These are phyloP conservation scores for Tylopilus cervinicoccineus DNA, from an alignment of 768 basidiomycete species.

Conservation along the genomic window DNA sequence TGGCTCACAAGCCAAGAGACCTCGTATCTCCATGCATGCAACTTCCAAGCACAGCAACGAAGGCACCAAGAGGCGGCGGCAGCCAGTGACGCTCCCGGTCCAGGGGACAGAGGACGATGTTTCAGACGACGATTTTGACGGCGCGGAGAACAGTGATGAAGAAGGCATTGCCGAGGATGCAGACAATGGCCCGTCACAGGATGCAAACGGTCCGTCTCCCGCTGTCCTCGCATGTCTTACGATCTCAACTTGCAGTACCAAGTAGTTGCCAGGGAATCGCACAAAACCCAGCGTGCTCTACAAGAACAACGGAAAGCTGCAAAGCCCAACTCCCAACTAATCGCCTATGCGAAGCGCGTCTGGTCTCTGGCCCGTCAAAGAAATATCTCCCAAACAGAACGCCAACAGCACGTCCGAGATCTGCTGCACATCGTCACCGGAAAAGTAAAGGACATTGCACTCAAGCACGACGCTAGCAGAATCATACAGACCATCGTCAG, in stretches of 20 bases:
- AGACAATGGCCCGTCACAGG: slow-evolving; percentile 36
- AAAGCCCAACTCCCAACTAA: slow-evolving; percentile 71
- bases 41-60: slow-evolving; percentile 23
- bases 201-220: slow-evolving; percentile 53
- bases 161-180: slow-evolving; percentile 27
- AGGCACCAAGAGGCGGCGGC: slow-evolving; percentile 53
- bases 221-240: neutral
- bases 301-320: slow-evolving; percentile 68
- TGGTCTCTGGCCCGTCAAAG: slow-evolving; percentile 78
- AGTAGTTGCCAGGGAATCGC: slow-evolving; percentile 62
- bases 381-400: slow-evolving; percentile 62
- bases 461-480: slow-evolving; percentile 90
- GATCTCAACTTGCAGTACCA: slow-evolving; percentile 3
- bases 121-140: slow-evolving; percentile 35
- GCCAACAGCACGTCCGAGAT: slow-evolving; percentile 67
- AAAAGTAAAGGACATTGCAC: slow-evolving; percentile 77
- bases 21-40: slow-evolving; percentile 37
- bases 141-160: slow-evolving; percentile 30
- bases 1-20: slow-evolving; percentile 52
- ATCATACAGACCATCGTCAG: slow-evolving; percentile 82
- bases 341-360: slow-evolving; percentile 67
- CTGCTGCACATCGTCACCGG: slow-evolving; percentile 78
- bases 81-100: slow-evolving; percentile 48
- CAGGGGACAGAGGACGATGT: slow-evolving; percentile 34
- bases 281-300: slow-evolving; percentile 64